Conservation (phyloP, 1,139 yeast species). For the Sugiyamaella japonica region DNA sequence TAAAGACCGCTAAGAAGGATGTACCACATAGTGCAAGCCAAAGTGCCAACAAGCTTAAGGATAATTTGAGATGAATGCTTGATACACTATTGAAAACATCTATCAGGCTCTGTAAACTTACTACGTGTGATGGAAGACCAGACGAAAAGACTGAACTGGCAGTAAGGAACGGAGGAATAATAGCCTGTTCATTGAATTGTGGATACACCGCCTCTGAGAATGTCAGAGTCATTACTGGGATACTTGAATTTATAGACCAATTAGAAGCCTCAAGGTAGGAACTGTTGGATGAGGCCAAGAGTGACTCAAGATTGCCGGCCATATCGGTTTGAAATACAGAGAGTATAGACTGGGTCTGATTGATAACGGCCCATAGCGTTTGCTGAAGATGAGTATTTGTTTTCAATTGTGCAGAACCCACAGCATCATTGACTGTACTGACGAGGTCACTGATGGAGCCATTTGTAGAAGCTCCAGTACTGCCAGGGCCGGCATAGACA, state of each 20-base stretch:
- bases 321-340: slow-evolving; percentile 6
- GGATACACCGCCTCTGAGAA: slow-evolving; percentile 7
- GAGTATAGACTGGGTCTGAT: slow-evolving; percentile 10
- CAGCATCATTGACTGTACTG: slow-evolving; percentile 5
- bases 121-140: not conserved
- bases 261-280: slow-evolving; percentile 4
- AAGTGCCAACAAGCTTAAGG: slow-evolving; percentile 6
- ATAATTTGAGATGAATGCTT: slow-evolving; percentile 2
- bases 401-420: slow-evolving; percentile 3
- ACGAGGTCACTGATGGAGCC: not conserved
- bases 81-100: not conserved
- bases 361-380: slow-evolving; percentile 1
- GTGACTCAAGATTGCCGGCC: slow-evolving; percentile 8
- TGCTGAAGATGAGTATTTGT: slow-evolving; percentile 9
- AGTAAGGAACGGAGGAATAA: not conserved
- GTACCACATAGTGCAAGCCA: slow-evolving; percentile 1
- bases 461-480: slow-evolving; percentile 1
- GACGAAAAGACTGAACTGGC: not conserved
- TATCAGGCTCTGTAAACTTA: not conserved
- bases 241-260: slow-evolving; percentile 1
- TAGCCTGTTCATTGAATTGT: not conserved
- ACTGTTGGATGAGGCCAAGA: slow-evolving; percentile 7
- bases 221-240: slow-evolving; percentile 6
- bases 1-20: not conserved
- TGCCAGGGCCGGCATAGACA: not conserved